Evolutionary conservation across 2,329 filamentous ascomycete genomes (phyloP).

Genomic region (Stagonosporopsis chrysanthemi): DNA sequence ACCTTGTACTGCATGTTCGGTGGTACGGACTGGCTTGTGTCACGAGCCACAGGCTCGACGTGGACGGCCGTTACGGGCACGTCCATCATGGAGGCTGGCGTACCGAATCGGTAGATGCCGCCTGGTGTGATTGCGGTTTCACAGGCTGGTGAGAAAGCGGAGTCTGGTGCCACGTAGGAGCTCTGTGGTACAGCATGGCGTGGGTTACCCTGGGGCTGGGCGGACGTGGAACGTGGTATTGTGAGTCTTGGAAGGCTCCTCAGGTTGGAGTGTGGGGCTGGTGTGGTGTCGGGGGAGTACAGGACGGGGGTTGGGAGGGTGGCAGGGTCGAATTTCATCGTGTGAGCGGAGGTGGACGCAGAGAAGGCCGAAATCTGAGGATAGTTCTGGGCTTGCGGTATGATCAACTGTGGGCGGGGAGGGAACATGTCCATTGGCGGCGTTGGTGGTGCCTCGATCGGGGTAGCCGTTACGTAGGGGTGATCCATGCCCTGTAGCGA

Average conservation of each 20-base stretch:
- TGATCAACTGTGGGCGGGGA: constrained; percentile 40
- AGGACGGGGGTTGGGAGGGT: constrained; percentile 42
- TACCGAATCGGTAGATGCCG: constrained; percentile 77
- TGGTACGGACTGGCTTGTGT: constrained; percentile 87
- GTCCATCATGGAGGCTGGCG: constrained; percentile 90
- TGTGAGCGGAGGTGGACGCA: constrained; percentile 45
- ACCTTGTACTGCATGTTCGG: constrained; percentile 85
- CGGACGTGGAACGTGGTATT: constrained; percentile 59
- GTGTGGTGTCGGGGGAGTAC: constrained; percentile 50
- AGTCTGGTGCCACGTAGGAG: constrained; percentile 45
- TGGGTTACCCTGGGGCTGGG: constrained; percentile 39
- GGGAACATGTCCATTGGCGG: constrained; percentile 53
- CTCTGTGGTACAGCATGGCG: constrained; percentile 34
- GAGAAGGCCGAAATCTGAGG: constrained; percentile 45
- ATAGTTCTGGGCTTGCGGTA: constrained; percentile 39
- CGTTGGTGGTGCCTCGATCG: constrained; percentile 59
- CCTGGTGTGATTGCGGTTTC: constrained; percentile 63
- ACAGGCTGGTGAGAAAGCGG: constrained; percentile 54
- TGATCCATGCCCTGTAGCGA: constrained; percentile 77
- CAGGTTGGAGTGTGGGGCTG: constrained; percentile 60
- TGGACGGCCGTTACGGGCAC: constrained; percentile 79
- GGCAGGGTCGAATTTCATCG: constrained; percentile 40
- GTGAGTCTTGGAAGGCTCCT: constrained; percentile 63
- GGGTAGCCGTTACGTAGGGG: constrained; percentile 70
- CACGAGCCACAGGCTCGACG: constrained; percentile 75